A percentile compares a stretch with the other conserved stretches of the same genome.
Evolutionary conservation across 306 rosid genomes (phyloP).

Genomic region (Casuarina equisetifolia): DNA sequence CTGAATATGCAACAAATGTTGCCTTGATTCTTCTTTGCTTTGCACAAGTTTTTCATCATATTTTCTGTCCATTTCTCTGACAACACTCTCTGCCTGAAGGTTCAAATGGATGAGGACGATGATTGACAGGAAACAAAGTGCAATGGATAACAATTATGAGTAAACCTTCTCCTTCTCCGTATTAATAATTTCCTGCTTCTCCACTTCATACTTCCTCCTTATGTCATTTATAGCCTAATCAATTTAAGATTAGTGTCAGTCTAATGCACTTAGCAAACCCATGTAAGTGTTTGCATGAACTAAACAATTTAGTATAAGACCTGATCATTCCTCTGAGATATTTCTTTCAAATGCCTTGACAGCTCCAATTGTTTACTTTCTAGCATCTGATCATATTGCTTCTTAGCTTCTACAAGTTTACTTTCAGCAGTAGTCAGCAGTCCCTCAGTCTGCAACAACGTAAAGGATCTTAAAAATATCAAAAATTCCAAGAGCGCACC

Average conservation of each 20-base stretch:
- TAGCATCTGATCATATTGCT: constrained; percentile 68
- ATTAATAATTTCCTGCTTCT: constrained; percentile 75
- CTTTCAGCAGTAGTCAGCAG: constrained; percentile 61
- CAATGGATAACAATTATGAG: constrained; percentile 32
- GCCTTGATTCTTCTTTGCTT: constrained; percentile 69
- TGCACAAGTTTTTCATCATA: constrained; percentile 60
- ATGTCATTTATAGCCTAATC: constrained; percentile 88
- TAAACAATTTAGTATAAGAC: constrained; percentile 42
- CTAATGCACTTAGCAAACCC: constrained; percentile 20
- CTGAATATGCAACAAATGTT: constrained; percentile 2
- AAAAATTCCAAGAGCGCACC: constrained; percentile 12
- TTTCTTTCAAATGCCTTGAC: constrained; percentile 88
- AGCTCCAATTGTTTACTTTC: constrained; percentile 76
- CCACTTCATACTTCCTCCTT: constrained; percentile 77
- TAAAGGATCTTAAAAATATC: constrained; percentile 18
- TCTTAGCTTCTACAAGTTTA: constrained; percentile 71
- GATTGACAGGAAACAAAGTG: constrained; percentile 14
- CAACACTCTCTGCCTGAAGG: constrained; percentile 65
- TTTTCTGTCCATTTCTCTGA: constrained; percentile 56
- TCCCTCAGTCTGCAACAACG: constrained; percentile 57
- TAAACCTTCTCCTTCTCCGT: constrained; percentile 86
- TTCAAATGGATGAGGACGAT: constrained; percentile 41
- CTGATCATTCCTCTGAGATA: constrained; percentile 96
- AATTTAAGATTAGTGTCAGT: constrained; percentile 34
- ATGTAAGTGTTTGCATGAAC: constrained; percentile 15